Evolutionary conservation across 2,329 filamentous ascomycete genomes (phyloP).

Genomic region (Hirsutella rhossiliensis): DNA sequence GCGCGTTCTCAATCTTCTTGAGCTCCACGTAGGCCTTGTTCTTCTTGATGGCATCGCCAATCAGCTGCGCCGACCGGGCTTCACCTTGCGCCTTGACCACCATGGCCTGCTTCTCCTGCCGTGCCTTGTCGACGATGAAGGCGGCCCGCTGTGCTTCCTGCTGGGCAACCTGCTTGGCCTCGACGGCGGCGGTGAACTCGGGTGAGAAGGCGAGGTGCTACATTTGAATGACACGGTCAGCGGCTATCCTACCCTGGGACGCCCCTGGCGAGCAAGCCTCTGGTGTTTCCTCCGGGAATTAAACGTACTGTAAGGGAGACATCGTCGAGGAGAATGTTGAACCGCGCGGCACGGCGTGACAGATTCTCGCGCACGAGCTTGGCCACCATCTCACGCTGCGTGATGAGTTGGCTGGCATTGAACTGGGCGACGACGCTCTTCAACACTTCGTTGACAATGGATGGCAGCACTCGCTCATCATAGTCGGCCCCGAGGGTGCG

Average conservation of each 20-base stretch:
- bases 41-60: slow-evolving; percentile 99
- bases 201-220: slow-evolving; percentile 63
- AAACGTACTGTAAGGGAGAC: slow-evolving; percentile 79
- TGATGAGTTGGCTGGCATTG: slow-evolving; percentile 96
- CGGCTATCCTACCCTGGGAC: too few species aligned
- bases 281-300: too few species aligned
- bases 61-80: slow-evolving; percentile 91
- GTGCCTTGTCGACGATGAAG: slow-evolving; percentile 96
- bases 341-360: slow-evolving; percentile 77
- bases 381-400: slow-evolving; percentile 94
- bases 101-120: slow-evolving; percentile 98
- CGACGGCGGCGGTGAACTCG: slow-evolving; percentile 61
- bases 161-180: slow-evolving; percentile 64
- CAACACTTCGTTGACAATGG: slow-evolving; percentile 96
- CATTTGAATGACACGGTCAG: background rate
- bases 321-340: slow-evolving; percentile 96
- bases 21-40: slow-evolving; percentile 92
- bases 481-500: slow-evolving; percentile 91
- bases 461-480: slow-evolving; percentile 90
- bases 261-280: too few species aligned
- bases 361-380: slow-evolving; percentile 87
- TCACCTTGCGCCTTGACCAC: slow-evolving; percentile 98
- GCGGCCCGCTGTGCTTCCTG: slow-evolving; percentile 96
- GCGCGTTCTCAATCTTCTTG: slow-evolving; percentile 95
- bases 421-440: slow-evolving; percentile 99